A percentile compares a stretch with the other conserved stretches of the same genome.
Conservation (phyloP, 2,329 filamentous ascomycete genomes). For the Ophiostoma pallidulum region DNA sequence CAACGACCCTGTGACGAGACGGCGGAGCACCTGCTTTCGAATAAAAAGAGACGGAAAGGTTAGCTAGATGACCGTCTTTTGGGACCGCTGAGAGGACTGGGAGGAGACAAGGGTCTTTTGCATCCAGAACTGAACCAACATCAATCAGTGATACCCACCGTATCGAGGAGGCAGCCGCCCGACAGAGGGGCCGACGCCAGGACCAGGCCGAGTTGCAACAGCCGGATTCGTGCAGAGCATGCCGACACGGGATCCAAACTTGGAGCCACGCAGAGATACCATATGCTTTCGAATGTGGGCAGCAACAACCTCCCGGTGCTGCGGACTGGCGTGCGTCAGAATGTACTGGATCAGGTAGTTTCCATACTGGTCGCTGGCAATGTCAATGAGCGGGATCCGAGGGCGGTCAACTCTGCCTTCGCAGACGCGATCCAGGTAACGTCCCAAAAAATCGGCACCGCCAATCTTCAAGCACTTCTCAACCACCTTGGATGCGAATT, state of each 20-base stretch:
- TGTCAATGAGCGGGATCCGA: conserved; percentile 94
- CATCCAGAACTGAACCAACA: background rate
- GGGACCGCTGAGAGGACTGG: background rate
- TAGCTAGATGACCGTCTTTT: background rate
- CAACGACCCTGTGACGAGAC: conserved; percentile 9
- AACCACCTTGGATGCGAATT: conserved; percentile 97
- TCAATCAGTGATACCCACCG: conserved; percentile 45
- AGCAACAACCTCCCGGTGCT: conserved; percentile 88
- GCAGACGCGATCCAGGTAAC: conserved; percentile 89
- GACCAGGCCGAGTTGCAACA: conserved; percentile 77
- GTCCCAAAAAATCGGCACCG: conserved; percentile 77
- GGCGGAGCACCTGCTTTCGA: conserved; percentile 1
- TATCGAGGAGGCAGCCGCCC: conserved; percentile 52
- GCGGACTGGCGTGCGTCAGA: conserved; percentile 73
- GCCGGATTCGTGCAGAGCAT: conserved; percentile 98
- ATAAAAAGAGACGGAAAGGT: background rate
- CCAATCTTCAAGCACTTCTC: conserved; percentile 99
- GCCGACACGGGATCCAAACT: conserved; percentile 94
- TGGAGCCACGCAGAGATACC: conserved; percentile 96
- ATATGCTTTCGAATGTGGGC: conserved; percentile 97
- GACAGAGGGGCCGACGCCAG: conserved; percentile 62
- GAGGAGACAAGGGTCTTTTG: background rate
- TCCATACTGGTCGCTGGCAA: conserved; percentile 96
- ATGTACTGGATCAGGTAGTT: conserved; percentile 99
- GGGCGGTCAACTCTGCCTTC: conserved; percentile 84